Percentiles rank a stretch among this genome's conserved stretches.
These are phyloP conservation scores for Scalesia atractyloides DNA, from an alignment of 129 eudicot genomes.

Conservation along the genomic window DNA sequence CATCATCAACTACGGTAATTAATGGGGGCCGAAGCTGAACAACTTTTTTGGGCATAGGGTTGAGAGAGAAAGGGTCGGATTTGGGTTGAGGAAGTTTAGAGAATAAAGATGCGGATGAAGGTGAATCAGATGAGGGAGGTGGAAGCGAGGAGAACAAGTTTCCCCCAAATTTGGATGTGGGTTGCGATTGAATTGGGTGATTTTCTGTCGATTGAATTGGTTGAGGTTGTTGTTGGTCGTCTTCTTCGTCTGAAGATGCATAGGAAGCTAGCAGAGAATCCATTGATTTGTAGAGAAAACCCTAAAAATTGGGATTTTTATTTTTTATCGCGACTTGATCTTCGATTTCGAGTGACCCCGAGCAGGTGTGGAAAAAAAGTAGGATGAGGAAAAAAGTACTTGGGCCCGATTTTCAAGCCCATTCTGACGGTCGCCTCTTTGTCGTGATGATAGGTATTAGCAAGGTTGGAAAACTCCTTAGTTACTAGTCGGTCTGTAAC, in stretches of 20 bases:
- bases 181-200: conserved; percentile 15
- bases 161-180: conserved; percentile 23
- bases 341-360: too few species aligned
- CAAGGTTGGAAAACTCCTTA: too few species aligned
- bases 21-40: conserved; percentile 79
- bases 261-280: conserved; percentile 71
- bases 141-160: conserved; percentile 52
- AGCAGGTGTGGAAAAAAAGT: too few species aligned
- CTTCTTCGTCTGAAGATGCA: conserved; percentile 79
- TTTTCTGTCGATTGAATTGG: conserved; percentile 3
- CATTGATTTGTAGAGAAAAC: conserved; percentile 30
- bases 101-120: conserved; percentile 37
- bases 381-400: too few species aligned
- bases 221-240: conserved; percentile 30
- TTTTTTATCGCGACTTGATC: too few species aligned
- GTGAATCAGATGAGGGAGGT: conserved; percentile 45
- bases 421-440: too few species aligned
- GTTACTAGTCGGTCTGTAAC: too few species aligned
- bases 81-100: conserved; percentile 64
- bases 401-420: too few species aligned
- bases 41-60: conserved; percentile 48
- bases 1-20: conserved; percentile 2
- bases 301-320: too few species aligned
- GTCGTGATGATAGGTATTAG: too few species aligned
- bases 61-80: conserved; percentile 20